A percentile compares a stretch with the other conserved stretches of the same genome.
These are phyloP conservation scores for Didymella segeticola DNA, from an alignment of 2,329 filamentous ascomycete species.

Conservation along the genomic window DNA sequence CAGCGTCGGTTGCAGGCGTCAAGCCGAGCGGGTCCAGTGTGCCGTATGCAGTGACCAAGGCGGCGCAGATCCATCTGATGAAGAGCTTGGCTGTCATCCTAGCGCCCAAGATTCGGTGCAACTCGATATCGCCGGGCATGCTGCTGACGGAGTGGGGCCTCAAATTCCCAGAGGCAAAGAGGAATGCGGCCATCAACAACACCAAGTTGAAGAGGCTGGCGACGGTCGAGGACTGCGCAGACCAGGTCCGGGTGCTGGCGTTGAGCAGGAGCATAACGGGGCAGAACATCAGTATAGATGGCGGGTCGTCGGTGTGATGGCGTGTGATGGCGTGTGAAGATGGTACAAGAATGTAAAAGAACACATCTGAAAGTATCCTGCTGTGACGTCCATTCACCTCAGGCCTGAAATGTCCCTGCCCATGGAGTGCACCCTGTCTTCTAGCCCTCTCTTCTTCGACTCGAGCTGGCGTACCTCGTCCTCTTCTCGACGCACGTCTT, in stretches of 20 bases:
- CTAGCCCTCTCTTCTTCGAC: constrained; percentile 65
- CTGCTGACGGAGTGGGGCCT: constrained; percentile 65
- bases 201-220: constrained; percentile 60
- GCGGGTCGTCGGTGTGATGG: constrained; percentile 39
- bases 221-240: constrained; percentile 58
- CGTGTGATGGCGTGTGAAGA: not conserved
- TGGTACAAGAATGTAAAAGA: not conserved
- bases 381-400: constrained; percentile 33
- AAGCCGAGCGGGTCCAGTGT: constrained; percentile 69
- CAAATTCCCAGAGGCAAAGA: constrained; percentile 55
- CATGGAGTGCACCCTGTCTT: constrained; percentile 71
- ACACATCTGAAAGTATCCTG: constrained; percentile 8
- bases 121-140: constrained; percentile 69
- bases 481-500: constrained; percentile 73
- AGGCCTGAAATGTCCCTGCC: constrained; percentile 71
- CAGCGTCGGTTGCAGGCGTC: constrained; percentile 69
- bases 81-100: constrained; percentile 69
- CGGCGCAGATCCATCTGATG: constrained; percentile 72
- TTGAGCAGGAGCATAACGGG: constrained; percentile 47
- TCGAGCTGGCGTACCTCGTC: constrained; percentile 71
- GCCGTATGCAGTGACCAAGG: constrained; percentile 81
- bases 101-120: constrained; percentile 67
- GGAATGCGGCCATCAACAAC: constrained; percentile 51
- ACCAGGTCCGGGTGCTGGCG: constrained; percentile 45
- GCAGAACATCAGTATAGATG: constrained; percentile 48